Conservation (phyloP, 139 green algal species). For the Chlamydomonas eustigma region DNA sequence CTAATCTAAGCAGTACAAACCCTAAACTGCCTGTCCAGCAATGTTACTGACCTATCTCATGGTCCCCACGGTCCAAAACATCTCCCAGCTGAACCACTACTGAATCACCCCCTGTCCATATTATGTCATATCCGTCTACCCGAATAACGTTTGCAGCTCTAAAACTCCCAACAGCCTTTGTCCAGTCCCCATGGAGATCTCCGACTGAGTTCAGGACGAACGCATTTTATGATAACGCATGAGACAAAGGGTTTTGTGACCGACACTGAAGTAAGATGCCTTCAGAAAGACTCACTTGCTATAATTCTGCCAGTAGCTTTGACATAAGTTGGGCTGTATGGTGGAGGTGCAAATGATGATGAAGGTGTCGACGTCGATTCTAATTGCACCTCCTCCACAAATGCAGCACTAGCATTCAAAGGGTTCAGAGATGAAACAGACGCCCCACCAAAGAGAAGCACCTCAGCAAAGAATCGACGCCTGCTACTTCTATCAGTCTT, state of each 20-base stretch:
- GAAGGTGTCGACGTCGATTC: neutral
- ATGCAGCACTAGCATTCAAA: neutral
- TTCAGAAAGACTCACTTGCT: slow-evolving; percentile 53
- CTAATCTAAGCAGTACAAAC: too few species aligned
- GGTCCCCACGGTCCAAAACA: slow-evolving; percentile 83
- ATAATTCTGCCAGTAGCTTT: slow-evolving; percentile 69
- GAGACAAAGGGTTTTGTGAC: too few species aligned
- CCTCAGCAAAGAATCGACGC: neutral
- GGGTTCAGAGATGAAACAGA: neutral
- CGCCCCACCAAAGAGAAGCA: neutral
- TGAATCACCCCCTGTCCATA: slow-evolving; percentile 77
- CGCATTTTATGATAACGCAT: neutral
- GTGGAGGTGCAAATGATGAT: neutral
- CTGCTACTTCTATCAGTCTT: too few species aligned
- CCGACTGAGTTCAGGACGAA: slow-evolving; percentile 59
- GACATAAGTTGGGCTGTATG: slow-evolving; percentile 61
- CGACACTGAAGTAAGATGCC: neutral
- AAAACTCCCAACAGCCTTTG: slow-evolving; percentile 73
- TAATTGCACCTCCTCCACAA: neutral
- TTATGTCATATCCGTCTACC: slow-evolving; percentile 31
- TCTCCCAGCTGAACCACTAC: slow-evolving; percentile 89
- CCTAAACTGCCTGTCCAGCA: slow-evolving; percentile 43
- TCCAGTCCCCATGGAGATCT: slow-evolving; percentile 86
- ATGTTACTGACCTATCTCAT: slow-evolving; percentile 79
- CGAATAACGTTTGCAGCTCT: slow-evolving; percentile 63